phyloP scores from a whole-genome alignment of 2,329 filamentous ascomycete species.

The Xylariaceae sp. region DNA sequence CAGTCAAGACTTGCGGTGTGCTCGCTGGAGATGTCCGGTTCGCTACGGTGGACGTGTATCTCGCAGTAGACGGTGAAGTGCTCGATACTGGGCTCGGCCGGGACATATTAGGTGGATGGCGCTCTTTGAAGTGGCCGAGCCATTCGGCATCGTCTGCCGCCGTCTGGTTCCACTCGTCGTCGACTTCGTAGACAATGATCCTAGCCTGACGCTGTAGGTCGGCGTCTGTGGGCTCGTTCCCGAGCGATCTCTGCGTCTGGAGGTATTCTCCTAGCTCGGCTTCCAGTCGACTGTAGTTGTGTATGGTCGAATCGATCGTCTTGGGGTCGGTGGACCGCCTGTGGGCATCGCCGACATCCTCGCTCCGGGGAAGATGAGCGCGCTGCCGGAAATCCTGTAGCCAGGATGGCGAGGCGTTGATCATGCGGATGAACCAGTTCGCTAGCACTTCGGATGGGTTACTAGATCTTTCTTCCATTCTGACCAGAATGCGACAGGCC shows the following conservation, averaged over 20 bases:
- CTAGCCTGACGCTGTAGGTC: constrained; percentile 53
- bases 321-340: constrained; percentile 48
- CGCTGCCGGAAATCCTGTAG: constrained; percentile 51
- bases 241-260: constrained; percentile 37
- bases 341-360: constrained; percentile 46
- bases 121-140: constrained; percentile 47
- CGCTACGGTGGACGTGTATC: constrained; percentile 1
- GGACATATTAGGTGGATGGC: constrained; percentile 33
- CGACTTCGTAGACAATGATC: constrained; percentile 56
- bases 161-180: constrained; percentile 61
- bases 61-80: constrained; percentile 13
- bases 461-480: constrained; percentile 48
- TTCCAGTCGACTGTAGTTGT: constrained; percentile 53
- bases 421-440: constrained; percentile 52
- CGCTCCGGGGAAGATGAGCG: constrained; percentile 51
- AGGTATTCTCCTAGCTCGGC: constrained; percentile 50
- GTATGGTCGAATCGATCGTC: constrained; percentile 54
- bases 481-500: constrained; percentile 51
- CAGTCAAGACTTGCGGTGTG: neutral
- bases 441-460: constrained; percentile 45
- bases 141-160: constrained; percentile 51
- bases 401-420: constrained; percentile 48
- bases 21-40: constrained; percentile 2
- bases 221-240: constrained; percentile 46
- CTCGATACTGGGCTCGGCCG: constrained; percentile 19